Base-by-base conservation (phyloP, 371 early-diverging fungal genomes). In the Enterospora canceri region DNA sequence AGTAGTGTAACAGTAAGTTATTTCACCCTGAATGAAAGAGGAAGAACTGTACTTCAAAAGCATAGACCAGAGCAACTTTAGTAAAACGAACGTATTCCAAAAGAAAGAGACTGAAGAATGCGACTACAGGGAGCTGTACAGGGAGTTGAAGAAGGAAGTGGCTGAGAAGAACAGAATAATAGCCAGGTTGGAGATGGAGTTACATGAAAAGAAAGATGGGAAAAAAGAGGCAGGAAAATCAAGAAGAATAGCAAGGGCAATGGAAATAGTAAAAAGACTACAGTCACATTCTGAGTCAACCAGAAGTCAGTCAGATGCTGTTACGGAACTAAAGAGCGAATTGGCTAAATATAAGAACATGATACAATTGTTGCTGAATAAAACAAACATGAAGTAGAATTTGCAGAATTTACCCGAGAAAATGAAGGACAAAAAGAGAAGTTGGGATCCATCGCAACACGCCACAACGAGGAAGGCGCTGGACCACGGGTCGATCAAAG, bases 401-500 rank as follows among this genome's bases (percentile, higher is more conserved):
- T 40, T 40, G 8, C n/a, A 40, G n/a, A 40, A 12, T 40, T 40
- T 40, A 40, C 40, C 40, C 12, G 8, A 40, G 5, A 5, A 4
- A 31, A 75, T 71, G 71, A 70, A 70, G 40, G 49, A 63, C 26
- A 32, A 63, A 66, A 61, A 74, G 67, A 65, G 65, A 59, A 55
- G 50, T 28, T 48, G 71, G 65, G 97, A 98, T 81, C 92, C 92
- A 77, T 82, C 94, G 0, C 92, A 95, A 72, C 85, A 19, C 29
- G 94, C 96, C 0, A 97, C 97, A 0, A 87, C 87, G 0, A 96
- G 94, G 72, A 94, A 91, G 76, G 96, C 93, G 0, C 79, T 98
- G 26, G 99, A 98, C 80, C 91, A 91, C 8, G 87, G 92, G 55
- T 96, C 97, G 4, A 85, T 92, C 63, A 88, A 89, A 46, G 93